Evolutionary conservation across 73 alveolate species (phyloP).

Genomic region (Paramecium caudatum): DNA sequence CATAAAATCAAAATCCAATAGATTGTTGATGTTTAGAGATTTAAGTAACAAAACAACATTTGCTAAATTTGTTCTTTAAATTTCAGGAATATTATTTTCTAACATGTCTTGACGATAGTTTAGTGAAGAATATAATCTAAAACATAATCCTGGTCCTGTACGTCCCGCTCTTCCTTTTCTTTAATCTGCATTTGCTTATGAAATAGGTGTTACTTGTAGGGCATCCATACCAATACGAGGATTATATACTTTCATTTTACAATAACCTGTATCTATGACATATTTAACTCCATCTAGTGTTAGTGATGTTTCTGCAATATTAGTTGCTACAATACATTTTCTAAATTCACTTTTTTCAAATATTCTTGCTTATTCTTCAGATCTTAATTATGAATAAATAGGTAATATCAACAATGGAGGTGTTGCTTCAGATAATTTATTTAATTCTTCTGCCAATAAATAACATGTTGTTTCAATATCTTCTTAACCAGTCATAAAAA

Average conservation of each 20-base stretch:
- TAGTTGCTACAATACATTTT: slow-evolving; percentile 99
- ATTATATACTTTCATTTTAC: slow-evolving; percentile 99
- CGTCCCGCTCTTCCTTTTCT: slow-evolving; percentile 99
- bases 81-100: slow-evolving; percentile 99
- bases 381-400: slow-evolving; percentile 98
- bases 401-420: slow-evolving; percentile 99
- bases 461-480: slow-evolving; percentile 99
- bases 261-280: slow-evolving; percentile 99
- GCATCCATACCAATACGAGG: slow-evolving; percentile 99
- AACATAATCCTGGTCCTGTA: slow-evolving; percentile 99
- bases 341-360: slow-evolving; percentile 97
- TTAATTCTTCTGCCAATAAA: slow-evolving; percentile 93
- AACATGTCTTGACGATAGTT: slow-evolving; percentile 95
- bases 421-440: slow-evolving; percentile 93
- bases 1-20: slow-evolving; percentile 99
- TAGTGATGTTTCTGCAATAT: slow-evolving; percentile 99
- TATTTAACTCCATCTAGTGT: slow-evolving; percentile 99
- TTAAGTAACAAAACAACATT: slow-evolving; percentile 99
- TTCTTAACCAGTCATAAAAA: slow-evolving; percentile 99
- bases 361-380: slow-evolving; percentile 99
- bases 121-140: slow-evolving; percentile 97
- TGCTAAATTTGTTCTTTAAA: slow-evolving; percentile 99
- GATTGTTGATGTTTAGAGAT: slow-evolving; percentile 96
- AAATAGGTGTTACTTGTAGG: slow-evolving; percentile 99
- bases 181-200: slow-evolving; percentile 99